A percentile compares a stretch with the other conserved stretches of the same genome.
Conservation (phyloP, 129 eudicot genomes). For the Oenanthe sinensis region DNA sequence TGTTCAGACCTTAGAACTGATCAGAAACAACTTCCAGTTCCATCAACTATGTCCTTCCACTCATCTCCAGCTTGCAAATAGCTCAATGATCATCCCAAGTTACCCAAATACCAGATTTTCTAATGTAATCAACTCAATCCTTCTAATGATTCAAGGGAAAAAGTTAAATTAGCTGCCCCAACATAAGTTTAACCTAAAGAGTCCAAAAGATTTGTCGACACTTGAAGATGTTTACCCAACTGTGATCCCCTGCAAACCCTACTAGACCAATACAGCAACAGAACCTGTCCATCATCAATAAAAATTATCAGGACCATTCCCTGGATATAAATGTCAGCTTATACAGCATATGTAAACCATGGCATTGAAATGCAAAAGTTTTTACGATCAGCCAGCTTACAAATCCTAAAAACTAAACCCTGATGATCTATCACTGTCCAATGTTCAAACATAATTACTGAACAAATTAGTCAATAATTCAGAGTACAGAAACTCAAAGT, state of each 20-base stretch:
- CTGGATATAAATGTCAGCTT: constrained; percentile 8
- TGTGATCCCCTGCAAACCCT: constrained; percentile 15
- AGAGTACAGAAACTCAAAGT: constrained; percentile 1
- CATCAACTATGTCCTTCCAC: constrained; percentile 34
- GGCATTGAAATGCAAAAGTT: background rate
- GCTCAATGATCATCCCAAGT: constrained; percentile 14
- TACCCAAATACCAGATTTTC: constrained; percentile 2
- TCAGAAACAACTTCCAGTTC: constrained; percentile 18
- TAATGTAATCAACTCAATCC: background rate
- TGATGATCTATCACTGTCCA: background rate
- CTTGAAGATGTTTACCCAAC: constrained; percentile 5
- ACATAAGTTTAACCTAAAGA: background rate
- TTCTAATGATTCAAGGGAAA: background rate
- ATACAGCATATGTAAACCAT: constrained; percentile 12
- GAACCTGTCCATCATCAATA: constrained; percentile 35
- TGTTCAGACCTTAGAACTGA: constrained; percentile 18
- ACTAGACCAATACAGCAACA: constrained; percentile 6
- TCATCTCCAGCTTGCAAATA: constrained; percentile 28
- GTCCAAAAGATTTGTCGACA: constrained; percentile 9
- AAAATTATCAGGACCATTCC: constrained; percentile 25
- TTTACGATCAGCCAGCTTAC: background rate
- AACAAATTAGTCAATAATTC: constrained; percentile 6
- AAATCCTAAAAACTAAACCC: constrained; percentile 4
- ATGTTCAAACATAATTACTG: background rate
- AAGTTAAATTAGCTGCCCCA: constrained; percentile 1